Evolutionary conservation across 495 filamentous ascomycete genomes (phyloP).

Genomic region (Xylaria longipes): DNA sequence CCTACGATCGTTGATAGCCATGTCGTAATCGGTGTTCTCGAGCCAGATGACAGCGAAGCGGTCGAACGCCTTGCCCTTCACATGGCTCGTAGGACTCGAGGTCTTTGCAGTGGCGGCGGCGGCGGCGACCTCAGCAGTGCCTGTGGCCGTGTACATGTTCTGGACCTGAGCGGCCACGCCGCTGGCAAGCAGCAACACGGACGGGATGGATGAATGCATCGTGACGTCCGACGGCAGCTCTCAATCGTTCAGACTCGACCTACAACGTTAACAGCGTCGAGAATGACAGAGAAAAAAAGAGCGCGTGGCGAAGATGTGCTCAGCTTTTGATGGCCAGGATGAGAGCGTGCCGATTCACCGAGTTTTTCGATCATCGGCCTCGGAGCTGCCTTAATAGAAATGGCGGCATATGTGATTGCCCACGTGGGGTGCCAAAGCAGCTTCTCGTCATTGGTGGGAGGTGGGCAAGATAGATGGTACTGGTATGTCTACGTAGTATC

Average conservation of each 20-base stretch:
- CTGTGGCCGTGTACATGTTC: constrained; percentile 40
- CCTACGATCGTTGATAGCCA: constrained; percentile 45
- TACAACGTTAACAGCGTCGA: constrained; percentile 13
- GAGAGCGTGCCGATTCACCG: constrained; percentile 9
- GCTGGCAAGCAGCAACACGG: constrained; percentile 26
- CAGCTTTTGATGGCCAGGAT: neutral
- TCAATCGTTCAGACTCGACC: constrained; percentile 10
- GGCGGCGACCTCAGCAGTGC: constrained; percentile 37
- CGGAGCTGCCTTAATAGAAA: constrained; percentile 8
- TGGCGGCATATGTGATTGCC: neutral
- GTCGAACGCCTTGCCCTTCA: constrained; percentile 70
- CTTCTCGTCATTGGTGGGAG: constrained; percentile 14
- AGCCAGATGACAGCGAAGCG: constrained; percentile 73
- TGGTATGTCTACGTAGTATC: neutral
- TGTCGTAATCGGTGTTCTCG: constrained; percentile 70
- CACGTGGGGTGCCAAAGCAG: neutral
- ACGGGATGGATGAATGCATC: constrained; percentile 34
- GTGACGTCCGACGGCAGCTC: constrained; percentile 7
- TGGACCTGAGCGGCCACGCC: constrained; percentile 33
- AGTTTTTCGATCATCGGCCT: neutral
- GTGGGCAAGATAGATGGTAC: too few relatives aligned
- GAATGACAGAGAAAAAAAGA: neutral
- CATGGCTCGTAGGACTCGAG: constrained; percentile 61
- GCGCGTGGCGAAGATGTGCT: neutral
- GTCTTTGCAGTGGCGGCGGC: constrained; percentile 47